Percentiles rank a stretch among this genome's conserved stretches.
Evolutionary conservation across 805 yeast genomes (phyloP).

Genomic region (Saccharomycopsis amapae): DNA sequence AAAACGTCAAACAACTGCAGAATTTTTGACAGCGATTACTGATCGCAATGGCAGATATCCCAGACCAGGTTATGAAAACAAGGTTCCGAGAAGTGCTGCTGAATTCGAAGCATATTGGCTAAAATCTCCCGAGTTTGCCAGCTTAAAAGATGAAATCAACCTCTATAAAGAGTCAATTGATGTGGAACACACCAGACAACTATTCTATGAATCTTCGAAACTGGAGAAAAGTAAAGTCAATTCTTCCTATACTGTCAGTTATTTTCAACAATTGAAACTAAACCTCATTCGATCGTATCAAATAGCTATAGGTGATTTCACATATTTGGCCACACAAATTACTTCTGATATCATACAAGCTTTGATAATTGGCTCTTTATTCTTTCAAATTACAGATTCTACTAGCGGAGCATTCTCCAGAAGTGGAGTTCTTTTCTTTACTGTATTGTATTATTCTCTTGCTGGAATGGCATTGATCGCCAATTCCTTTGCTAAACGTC

Average conservation of each 20-base stretch:
- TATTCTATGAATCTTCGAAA: conserved; percentile 32
- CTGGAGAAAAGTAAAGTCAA: conserved; percentile 31
- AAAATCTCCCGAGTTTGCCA: conserved; percentile 36
- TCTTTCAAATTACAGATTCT: conserved; percentile 41
- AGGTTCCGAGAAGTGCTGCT: conserved; percentile 53
- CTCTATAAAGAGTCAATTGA: conserved; percentile 29
- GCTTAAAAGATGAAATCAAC: conserved; percentile 39
- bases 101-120: conserved; percentile 59
- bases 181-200: conserved; percentile 31
- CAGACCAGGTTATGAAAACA: conserved; percentile 39
- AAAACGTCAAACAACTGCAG: conserved; percentile 61
- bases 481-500: conserved; percentile 42
- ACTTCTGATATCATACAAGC: conserved; percentile 47
- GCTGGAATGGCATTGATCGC: conserved; percentile 39
- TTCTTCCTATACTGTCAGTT: conserved; percentile 37
- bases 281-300: conserved; percentile 46
- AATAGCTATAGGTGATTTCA: conserved; percentile 48
- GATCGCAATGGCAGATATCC: conserved; percentile 55
- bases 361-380: conserved; percentile 59
- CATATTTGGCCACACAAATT: conserved; percentile 40
- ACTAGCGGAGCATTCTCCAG: conserved; percentile 57
- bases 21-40: conserved; percentile 61
- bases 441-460: conserved; percentile 45
- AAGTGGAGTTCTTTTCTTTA: conserved; percentile 56
- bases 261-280: conserved; percentile 41